Base-by-base conservation (phyloP, 2,329 filamentous ascomycete species). In the Fusarium globosum region DNA sequence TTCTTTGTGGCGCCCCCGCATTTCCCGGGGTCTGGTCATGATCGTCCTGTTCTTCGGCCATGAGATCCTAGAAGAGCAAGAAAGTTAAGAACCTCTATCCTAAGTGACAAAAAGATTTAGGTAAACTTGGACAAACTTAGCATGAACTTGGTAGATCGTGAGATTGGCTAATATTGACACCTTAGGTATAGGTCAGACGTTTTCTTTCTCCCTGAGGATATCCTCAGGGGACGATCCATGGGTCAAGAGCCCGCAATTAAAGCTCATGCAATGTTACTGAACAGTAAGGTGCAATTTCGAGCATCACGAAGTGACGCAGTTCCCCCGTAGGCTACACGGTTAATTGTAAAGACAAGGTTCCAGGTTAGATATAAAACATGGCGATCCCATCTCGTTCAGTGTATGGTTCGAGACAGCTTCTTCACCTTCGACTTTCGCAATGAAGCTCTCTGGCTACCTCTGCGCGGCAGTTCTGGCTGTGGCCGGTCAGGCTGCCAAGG, bases 391-490 rank as follows among this genome's bases (percentile, higher is more conserved):
- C 26, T 46, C 30, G 9, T 10, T 35, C 26, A 15, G 52, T 42
- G 41, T 41, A 30, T 48, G 61, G 43, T 18, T 69, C 45, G 26
- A 57, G 42, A 46, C 51, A 71, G 61, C 48, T 62, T 66, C 59
- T 52, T n/a, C 49, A 28, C 45, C 39, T 53, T 38, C 62, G 61
- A 48, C 36, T 56, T 33, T 49, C 61, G 74, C 55, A 68, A 81
- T 81, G 80, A 82, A 81, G 77, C 56, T 76, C 60, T 78, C 75
- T 52, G 52, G 73, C n/a, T 62, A 74, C 45, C 45, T 78, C 23
- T 75, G 69, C 45, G 72, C 70, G 58, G 75, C 75, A 53, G 62
- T 71, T 30, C 65, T 82, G 59, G 72, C 74, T 28, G 76, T 68
- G 41, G 64, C 73, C 36, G 70, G 68, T 43, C 70, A 73, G 55